These are phyloP conservation scores for Monosporozyma solicola DNA, from an alignment of 805 yeast species.

Conservation along the genomic window DNA sequence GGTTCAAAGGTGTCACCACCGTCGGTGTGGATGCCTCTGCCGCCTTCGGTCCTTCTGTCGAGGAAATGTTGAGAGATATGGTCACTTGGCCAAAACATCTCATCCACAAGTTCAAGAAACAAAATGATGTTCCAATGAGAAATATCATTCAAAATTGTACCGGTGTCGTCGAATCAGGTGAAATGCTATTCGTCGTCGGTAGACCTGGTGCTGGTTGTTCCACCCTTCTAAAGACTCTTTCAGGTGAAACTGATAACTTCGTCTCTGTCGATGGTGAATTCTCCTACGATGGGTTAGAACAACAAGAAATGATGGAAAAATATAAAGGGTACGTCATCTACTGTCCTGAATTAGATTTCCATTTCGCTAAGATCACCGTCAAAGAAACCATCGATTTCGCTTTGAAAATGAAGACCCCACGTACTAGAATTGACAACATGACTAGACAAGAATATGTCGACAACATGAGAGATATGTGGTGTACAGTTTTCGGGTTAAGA, in stretches of 20 bases:
- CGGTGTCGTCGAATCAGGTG: conserved; percentile 41
- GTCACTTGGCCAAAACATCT: conserved; percentile 23
- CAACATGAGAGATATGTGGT: conserved; percentile 33
- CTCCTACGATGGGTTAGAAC: conserved; percentile 42
- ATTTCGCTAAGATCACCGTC: conserved; percentile 44
- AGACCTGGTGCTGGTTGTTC: conserved; percentile 63
- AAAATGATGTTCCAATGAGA: conserved; percentile 30
- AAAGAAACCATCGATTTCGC: conserved; percentile 45
- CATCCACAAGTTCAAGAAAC: conserved; percentile 20
- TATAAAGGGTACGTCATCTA: conserved; percentile 44
- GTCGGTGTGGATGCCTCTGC: conserved; percentile 46
- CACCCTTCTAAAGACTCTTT: conserved; percentile 38
- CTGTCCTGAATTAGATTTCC: conserved; percentile 43
- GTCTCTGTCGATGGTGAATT: conserved; percentile 33
- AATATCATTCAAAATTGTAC: conserved; percentile 35
- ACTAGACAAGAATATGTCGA: conserved; percentile 34
- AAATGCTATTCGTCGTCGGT: conserved; percentile 45
- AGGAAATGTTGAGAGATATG: conserved; percentile 34
- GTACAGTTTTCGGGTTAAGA: conserved; percentile 44
- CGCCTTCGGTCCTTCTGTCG: conserved; percentile 41
- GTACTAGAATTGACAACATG: conserved; percentile 35
- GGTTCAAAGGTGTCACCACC: conserved; percentile 36
- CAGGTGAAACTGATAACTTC: conserved; percentile 39
- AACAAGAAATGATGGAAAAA: conserved; percentile 37
- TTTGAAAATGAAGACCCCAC: conserved; percentile 41